Evolutionary conservation across 1,139 yeast genomes (phyloP), one percentile per base, ranked within the genome.

Genomic region (Sugiyamaella japonica): DNA sequence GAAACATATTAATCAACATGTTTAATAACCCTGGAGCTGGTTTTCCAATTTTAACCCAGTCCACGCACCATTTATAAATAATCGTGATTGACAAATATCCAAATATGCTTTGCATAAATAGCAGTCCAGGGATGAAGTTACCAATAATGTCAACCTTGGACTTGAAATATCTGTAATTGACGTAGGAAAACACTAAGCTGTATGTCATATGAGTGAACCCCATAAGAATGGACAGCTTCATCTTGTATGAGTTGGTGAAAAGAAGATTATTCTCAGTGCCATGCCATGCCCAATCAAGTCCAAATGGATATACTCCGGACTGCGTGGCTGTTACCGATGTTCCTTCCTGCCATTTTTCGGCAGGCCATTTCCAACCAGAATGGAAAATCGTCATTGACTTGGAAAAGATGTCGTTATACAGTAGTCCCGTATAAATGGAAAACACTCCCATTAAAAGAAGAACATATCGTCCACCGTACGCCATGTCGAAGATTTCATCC

Each of bases 401-500:
- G 32, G 97, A 90, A 67, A 93, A 93, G 37, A 93, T 70, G 79
- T 93, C 99, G 66, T 95, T 95, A 77, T 95, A 93, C 56, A 93
- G 76, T 62, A 91, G 76, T 2, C 99, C 99, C 0, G 98, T 91
- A 73, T 89, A 90, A 76, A 95, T 86, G 47, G 98, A 90, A 65
- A 93, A 93, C 1, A 79, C 61, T 7, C 99, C 99, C 99, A 93
- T 93, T 48, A 93, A 73, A 57, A 91, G 73, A 46, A 93, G 74
- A 56, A 93, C 89, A 68, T 93, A 93, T 62, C 99, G 80, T 38
- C 99, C 99, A 47, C 83, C 77, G 71, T 78, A 93, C 0, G 97
- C 97, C 99, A 93, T 93, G 64, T 90, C 99, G 66, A 91, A 89
- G 48, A 93, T 90, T 71, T 93, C 99, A 68, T 89, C 98, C 65